Evolutionary conservation across 1,284 basidiomycete species (phyloP).

Genomic region (Paramarasmius palmivorus): DNA sequence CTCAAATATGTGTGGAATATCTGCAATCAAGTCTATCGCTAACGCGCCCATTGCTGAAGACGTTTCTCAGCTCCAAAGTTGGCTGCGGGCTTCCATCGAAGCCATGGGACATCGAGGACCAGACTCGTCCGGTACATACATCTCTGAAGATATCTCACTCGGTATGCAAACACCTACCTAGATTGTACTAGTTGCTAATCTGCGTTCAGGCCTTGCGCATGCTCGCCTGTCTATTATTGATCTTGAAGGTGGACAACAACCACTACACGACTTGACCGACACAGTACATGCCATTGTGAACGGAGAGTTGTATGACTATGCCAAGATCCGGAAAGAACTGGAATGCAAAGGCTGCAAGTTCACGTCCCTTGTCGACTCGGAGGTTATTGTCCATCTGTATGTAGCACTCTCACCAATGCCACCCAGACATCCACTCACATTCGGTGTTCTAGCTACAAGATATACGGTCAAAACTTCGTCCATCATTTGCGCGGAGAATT

Average conservation of each 20-base stretch:
- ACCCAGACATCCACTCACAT: background rate
- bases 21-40: too few species aligned
- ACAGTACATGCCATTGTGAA: conserved; percentile 20
- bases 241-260: conserved; percentile 22
- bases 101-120: conserved; percentile 7
- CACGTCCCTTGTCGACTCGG: conserved; percentile 19
- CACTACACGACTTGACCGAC: conserved; percentile 17
- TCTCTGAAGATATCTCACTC: background rate
- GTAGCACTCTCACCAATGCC: background rate
- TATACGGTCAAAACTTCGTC: conserved; percentile 13
- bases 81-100: background rate
- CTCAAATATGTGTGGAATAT: too few species aligned
- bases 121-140: conserved; percentile 6
- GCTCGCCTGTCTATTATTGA: conserved; percentile 24
- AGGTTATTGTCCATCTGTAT: conserved; percentile 18
- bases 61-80: background rate
- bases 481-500: conserved; percentile 20
- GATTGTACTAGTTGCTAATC: background rate
- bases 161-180: background rate
- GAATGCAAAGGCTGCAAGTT: conserved; percentile 17
- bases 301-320: conserved; percentile 24
- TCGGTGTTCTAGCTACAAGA: conserved; percentile 15
- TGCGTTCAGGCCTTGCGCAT: conserved; percentile 16
- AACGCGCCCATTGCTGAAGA: too few species aligned
- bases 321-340: conserved; percentile 18